These are phyloP conservation scores for Xenoacremonium recifei DNA, from an alignment of 2,329 filamentous ascomycete species.

Conservation along the genomic window DNA sequence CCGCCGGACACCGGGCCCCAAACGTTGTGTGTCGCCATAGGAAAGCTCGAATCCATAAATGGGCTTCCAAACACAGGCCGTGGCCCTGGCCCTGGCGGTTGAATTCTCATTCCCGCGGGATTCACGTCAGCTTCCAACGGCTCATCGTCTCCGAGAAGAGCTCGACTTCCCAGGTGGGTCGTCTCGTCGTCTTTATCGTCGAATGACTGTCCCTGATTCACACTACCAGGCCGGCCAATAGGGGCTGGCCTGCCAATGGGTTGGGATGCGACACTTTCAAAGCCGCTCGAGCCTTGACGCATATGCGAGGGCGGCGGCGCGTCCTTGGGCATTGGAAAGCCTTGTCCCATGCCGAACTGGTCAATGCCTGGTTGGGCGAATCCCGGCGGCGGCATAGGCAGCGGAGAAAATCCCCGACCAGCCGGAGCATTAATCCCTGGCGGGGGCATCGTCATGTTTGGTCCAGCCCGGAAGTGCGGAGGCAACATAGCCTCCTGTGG, in stretches of 20 bases:
- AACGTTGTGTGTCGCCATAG: constrained; percentile 32
- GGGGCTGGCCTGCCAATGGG: constrained; percentile 81
- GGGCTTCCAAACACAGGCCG: constrained; percentile 41
- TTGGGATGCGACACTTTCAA: constrained; percentile 62
- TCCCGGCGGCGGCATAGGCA: constrained; percentile 36
- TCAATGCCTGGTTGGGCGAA: constrained; percentile 31
- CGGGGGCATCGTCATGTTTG: constrained; percentile 48
- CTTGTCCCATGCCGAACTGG: constrained; percentile 29
- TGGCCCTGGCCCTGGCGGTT: constrained; percentile 51
- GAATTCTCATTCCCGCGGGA: constrained; percentile 40
- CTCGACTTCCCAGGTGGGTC: constrained; percentile 85
- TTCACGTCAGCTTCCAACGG: constrained; percentile 38
- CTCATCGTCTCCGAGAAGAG: constrained; percentile 75
- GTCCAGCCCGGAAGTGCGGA: constrained; percentile 45
- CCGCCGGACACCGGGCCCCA: constrained; percentile 40
- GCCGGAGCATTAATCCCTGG: constrained; percentile 48
- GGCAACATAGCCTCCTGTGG: constrained; percentile 51
- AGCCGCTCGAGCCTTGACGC: constrained; percentile 70
- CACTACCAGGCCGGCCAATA: constrained; percentile 83
- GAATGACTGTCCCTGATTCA: constrained; percentile 50
- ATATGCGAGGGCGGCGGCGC: constrained; percentile 55
- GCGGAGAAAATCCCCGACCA: constrained; percentile 43
- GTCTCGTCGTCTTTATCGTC: constrained; percentile 68
- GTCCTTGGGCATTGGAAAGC: constrained; percentile 33
- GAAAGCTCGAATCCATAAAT: constrained; percentile 43